Base-by-base conservation (phyloP, 2,329 filamentous ascomycete genomes). In the Ophiostoma ulmi region DNA sequence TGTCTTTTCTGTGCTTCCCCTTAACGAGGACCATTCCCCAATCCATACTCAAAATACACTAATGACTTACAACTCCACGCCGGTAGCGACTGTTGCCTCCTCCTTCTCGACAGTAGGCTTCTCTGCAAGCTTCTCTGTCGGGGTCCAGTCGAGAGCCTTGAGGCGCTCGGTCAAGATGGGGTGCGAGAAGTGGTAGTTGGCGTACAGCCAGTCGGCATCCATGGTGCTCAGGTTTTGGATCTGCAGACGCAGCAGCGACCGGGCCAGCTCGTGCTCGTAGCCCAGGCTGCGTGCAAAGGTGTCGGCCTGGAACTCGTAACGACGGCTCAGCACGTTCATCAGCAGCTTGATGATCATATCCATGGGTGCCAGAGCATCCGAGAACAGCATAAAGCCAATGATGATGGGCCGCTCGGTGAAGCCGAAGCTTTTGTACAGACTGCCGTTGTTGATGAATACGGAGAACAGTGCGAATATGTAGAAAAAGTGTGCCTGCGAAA, bases 121-220 rank as follows among this genome's bases (percentile, higher is more conserved):
- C 1, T 74, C 75, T 10, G 78, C 79, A 26, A 85, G 80, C 74
- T 82, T 84, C 72, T 82, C 79, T 20, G 80, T 82, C 68, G 92
- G 88, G 77, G 90, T 89, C 94, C 94, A 99, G 74, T 92, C 90
- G 72, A 99, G 86, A 1, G 94, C 95, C 80, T 91, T 92, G 76
- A 99, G 85, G 77, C 95, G 89, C 86, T 99, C 96, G 1, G 94
- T 91, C 75, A 99, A 84, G 75, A 98, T 97, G 0, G 95, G 95
- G 81, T 99, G 95, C 35, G 94, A 97, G 85, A 96, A 97, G 83
- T 99, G 94, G 85, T 98, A 99, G 81, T 91, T 96, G 70, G 95
- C 95, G 81, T 97, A 99, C 87, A 97, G 89, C 91, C 92, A 97
- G 81, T 99, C 96, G 38, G 95, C 95, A 77, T 99, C 95, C 94